Conservation (phyloP, 768 basidiomycete species). For the Suillus hirtellus region DNA sequence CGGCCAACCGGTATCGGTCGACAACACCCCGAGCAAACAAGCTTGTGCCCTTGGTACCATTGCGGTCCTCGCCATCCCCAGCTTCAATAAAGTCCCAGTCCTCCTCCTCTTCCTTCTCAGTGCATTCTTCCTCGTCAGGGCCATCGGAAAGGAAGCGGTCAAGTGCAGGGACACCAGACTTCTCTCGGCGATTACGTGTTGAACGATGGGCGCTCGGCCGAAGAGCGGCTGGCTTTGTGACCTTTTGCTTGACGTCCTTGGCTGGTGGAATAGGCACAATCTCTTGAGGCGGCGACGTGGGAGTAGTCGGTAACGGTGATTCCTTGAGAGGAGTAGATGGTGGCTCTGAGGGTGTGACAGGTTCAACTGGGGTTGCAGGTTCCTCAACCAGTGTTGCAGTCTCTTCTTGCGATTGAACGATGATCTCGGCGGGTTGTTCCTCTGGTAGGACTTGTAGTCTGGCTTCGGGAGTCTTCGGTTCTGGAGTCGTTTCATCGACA, state of each 20-base stretch:
- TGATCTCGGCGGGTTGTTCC: conserved; percentile 18
- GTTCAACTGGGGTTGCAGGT: conserved; percentile 18
- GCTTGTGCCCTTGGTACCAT: conserved; percentile 76
- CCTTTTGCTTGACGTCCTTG: conserved; percentile 35
- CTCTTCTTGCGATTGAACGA: conserved; percentile 17
- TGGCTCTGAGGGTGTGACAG: conserved; percentile 17
- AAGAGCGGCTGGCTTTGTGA: conserved; percentile 18
- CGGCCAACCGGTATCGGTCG: conserved; percentile 81
- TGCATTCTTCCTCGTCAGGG: conserved; percentile 44
- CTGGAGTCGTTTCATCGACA: conserved; percentile 37
- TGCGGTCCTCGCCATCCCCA: conserved; percentile 79
- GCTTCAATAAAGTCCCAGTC: conserved; percentile 92
- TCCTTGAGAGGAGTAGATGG: conserved; percentile 21
- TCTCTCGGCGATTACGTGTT: conserved; percentile 61
- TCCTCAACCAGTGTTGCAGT: conserved; percentile 17
- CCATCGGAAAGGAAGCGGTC: conserved; percentile 69
- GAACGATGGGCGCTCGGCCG: conserved; percentile 26
- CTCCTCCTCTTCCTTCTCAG: conserved; percentile 58
- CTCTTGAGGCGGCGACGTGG: conserved; percentile 20
- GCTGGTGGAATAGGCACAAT: conserved; percentile 30
- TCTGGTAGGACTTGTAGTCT: conserved; percentile 40
- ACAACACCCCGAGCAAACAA: conserved; percentile 91
- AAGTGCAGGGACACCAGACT: conserved; percentile 80
- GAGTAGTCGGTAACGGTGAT: conserved; percentile 6
- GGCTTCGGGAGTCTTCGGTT: conserved; percentile 80